phyloP scores from a whole-genome alignment of 257 asterid species.

The Solanum phureja region DNA sequence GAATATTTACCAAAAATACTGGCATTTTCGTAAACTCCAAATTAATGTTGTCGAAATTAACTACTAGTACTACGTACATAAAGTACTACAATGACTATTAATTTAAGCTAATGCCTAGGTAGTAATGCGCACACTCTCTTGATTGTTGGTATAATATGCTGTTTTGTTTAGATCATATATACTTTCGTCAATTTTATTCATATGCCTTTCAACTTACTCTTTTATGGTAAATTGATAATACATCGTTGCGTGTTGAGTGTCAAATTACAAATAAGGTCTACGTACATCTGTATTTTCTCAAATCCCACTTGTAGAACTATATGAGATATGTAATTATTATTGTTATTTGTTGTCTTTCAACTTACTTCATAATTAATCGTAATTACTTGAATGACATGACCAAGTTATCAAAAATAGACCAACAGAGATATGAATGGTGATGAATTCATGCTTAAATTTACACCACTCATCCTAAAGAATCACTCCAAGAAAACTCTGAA shows the following conservation, averaged over 20 bases:
- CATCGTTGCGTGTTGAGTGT: too few relatives aligned
- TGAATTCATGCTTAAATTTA: not conserved
- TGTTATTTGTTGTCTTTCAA: not conserved
- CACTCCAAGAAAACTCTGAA: not conserved
- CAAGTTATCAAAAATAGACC: not conserved
- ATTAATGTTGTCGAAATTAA: not conserved
- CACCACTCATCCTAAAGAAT: not conserved
- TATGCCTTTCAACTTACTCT: too few relatives aligned
- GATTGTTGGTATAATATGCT: not conserved
- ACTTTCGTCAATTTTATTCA: not conserved
- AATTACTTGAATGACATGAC: not conserved
- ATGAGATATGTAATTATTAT: too few relatives aligned
- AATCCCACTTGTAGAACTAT: too few relatives aligned
- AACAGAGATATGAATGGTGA: not conserved
- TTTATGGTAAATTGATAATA: too few relatives aligned
- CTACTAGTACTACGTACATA: not conserved
- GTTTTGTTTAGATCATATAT: not conserved
- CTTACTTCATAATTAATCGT: not conserved
- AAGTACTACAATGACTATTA: not conserved
- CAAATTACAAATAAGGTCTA: too few relatives aligned
- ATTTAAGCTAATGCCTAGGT: not conserved
- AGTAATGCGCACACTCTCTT: not conserved
- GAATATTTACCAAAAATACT: not conserved
- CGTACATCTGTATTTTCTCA: fast-evolving
- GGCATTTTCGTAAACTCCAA: not conserved